Evolutionary conservation across 2,329 filamentous ascomycete species (phyloP).

Genomic region (Huntiella omanensis): DNA sequence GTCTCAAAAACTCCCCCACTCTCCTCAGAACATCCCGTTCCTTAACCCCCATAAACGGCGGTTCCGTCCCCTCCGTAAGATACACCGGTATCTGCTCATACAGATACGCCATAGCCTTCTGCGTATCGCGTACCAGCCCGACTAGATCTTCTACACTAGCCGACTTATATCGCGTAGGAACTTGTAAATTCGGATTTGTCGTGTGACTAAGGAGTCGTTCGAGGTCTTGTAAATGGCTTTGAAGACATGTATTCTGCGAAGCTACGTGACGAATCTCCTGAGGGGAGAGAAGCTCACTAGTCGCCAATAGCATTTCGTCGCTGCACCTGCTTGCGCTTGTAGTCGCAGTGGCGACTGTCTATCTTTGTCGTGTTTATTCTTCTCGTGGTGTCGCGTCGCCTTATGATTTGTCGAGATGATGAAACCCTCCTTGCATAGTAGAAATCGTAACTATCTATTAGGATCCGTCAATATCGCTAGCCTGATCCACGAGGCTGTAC

Average conservation of each 20-base stretch:
- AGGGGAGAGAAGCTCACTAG: not conserved
- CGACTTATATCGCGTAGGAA: not conserved
- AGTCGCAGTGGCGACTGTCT: too few relatives aligned
- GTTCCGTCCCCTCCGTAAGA: not conserved
- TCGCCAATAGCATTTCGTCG: not conserved
- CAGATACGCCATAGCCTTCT: not conserved
- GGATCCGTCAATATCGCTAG: too few relatives aligned
- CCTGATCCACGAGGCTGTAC: too few relatives aligned
- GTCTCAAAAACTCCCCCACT: not conserved
- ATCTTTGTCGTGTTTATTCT: too few relatives aligned
- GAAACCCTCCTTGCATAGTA: too few relatives aligned
- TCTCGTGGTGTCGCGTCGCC: too few relatives aligned
- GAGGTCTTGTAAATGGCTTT: not conserved
- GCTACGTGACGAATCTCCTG: not conserved
- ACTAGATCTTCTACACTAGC: not conserved
- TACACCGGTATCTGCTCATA: not conserved
- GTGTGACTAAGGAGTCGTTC: not conserved
- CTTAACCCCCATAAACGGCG: not conserved
- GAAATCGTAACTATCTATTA: too few relatives aligned
- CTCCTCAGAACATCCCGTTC: not conserved
- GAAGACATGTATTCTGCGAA: too few relatives aligned
- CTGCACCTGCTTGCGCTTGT: too few relatives aligned
- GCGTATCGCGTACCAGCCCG: not conserved
- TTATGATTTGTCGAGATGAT: too few relatives aligned
- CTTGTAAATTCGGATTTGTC: not conserved